A percentile compares a stretch with the other conserved stretches of the same genome.
Evolutionary conservation across 108 stramenopile genomes (phyloP).

Genomic region (Fragilaria crotonensis): DNA sequence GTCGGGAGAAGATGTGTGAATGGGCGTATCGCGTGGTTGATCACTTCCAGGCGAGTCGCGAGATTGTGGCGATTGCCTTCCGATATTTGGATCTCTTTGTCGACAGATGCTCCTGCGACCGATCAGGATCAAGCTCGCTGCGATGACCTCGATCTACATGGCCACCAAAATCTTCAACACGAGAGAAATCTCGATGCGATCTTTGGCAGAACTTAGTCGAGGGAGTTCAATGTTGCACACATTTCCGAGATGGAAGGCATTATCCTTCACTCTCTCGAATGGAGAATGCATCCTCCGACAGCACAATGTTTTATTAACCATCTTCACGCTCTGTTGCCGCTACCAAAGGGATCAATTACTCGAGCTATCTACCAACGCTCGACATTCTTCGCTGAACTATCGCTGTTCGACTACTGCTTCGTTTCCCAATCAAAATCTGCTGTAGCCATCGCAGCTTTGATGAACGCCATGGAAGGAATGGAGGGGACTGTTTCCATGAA

Average conservation of each 20-base stretch:
- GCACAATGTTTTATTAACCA: constrained; percentile 28
- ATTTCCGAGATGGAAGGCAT: constrained; percentile 45
- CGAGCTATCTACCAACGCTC: constrained; percentile 22
- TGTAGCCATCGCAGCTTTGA: constrained; percentile 49
- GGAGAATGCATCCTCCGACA: constrained; percentile 42
- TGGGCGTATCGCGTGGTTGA: constrained; percentile 41
- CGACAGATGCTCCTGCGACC: constrained; percentile 35
- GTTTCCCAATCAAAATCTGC: constrained; percentile 28
- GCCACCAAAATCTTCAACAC: constrained; percentile 37
- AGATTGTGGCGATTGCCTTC: constrained; percentile 36
- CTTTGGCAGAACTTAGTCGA: constrained; percentile 30
- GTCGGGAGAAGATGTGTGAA: constrained; percentile 41
- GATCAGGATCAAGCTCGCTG: constrained; percentile 44
- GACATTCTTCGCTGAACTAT: constrained; percentile 55
- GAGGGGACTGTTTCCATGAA: neutral
- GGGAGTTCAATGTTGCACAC: constrained; percentile 40
- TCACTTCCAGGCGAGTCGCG: constrained; percentile 28
- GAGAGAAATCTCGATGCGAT: constrained; percentile 14
- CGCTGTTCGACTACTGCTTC: constrained; percentile 62
- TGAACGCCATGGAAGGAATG: constrained; percentile 48
- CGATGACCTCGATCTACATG: constrained; percentile 52
- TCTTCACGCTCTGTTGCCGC: constrained; percentile 10
- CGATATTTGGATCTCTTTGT: constrained; percentile 37
- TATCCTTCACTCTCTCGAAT: constrained; percentile 36
- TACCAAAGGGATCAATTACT: neutral